Conservation (phyloP, 768 basidiomycete species). For the Russula earlei region DNA sequence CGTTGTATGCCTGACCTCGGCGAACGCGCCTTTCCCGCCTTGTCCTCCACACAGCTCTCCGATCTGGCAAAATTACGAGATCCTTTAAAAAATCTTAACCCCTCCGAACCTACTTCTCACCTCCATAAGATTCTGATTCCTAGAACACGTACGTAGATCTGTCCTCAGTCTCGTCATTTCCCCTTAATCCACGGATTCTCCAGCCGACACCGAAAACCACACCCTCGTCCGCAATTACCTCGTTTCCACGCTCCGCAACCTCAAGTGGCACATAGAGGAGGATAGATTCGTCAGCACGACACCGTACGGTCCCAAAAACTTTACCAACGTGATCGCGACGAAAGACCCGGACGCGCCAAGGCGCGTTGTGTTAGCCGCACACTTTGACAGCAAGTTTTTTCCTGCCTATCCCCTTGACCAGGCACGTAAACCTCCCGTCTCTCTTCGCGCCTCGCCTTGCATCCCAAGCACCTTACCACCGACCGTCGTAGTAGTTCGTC, state of each 20-base stretch:
- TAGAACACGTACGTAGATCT: slow-evolving; percentile 48
- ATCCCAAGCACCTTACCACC: background rate
- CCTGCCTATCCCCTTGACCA: slow-evolving; percentile 60
- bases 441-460: background rate
- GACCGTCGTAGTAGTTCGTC: slow-evolving; percentile 55
- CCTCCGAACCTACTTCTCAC: slow-evolving; percentile 55
- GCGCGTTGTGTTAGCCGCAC: slow-evolving; percentile 82
- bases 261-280: slow-evolving; percentile 84
- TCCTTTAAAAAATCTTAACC: slow-evolving; percentile 60
- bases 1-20: slow-evolving; percentile 28
- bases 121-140: slow-evolving; percentile 83
- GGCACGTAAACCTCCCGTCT: slow-evolving; percentile 41
- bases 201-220: slow-evolving; percentile 67
- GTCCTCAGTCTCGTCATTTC: slow-evolving; percentile 2
- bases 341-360: slow-evolving; percentile 81
- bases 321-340: slow-evolving; percentile 91
- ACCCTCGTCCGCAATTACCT: slow-evolving; percentile 80
- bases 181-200: background rate
- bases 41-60: slow-evolving; percentile 44
- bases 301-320: slow-evolving; percentile 69
- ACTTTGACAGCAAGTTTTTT: slow-evolving; percentile 91
- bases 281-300: slow-evolving; percentile 74
- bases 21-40: slow-evolving; percentile 30
- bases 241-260: slow-evolving; percentile 51
- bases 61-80: slow-evolving; percentile 48